A percentile compares a stretch with the other conserved stretches of the same genome.
Evolutionary conservation across 305 asterid species (phyloP).

Genomic region (Solanum hybrid): DNA sequence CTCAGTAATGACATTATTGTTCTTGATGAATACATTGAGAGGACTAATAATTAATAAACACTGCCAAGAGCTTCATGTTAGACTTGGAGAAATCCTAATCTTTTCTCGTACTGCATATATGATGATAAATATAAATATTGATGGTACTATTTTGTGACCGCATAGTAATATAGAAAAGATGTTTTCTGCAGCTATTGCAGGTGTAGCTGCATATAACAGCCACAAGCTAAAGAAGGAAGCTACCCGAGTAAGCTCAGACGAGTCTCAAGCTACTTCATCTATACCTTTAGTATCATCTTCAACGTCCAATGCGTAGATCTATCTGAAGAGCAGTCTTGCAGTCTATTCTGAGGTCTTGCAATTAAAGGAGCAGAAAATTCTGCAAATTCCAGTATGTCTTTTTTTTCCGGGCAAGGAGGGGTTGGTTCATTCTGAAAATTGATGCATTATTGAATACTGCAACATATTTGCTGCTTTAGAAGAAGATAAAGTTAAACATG

Average conservation of each 20-base stretch:
- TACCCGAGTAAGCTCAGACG: constrained; percentile 19
- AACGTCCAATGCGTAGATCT: background rate
- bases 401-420: background rate
- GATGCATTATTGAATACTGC: background rate
- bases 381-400: background rate
- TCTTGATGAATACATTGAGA: background rate
- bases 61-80: background rate
- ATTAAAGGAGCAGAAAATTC: too few species aligned
- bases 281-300: constrained; percentile 24
- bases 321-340: background rate
- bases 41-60: background rate
- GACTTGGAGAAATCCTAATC: background rate
- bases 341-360: background rate
- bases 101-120: background rate
- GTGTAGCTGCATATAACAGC: constrained; percentile 93
- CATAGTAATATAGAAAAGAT: background rate
- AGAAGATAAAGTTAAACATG: background rate
- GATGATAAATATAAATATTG: background rate
- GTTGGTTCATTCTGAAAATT: background rate
- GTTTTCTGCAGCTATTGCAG: constrained; percentile 68
- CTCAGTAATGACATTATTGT: background rate
- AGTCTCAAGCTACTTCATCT: constrained; percentile 18
- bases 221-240: constrained; percentile 86
- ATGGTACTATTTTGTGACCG: background rate
- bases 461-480: background rate